phyloP scores from a whole-genome alignment of 2,329 filamentous ascomycete species.

The Samsoniella hepiali region DNA sequence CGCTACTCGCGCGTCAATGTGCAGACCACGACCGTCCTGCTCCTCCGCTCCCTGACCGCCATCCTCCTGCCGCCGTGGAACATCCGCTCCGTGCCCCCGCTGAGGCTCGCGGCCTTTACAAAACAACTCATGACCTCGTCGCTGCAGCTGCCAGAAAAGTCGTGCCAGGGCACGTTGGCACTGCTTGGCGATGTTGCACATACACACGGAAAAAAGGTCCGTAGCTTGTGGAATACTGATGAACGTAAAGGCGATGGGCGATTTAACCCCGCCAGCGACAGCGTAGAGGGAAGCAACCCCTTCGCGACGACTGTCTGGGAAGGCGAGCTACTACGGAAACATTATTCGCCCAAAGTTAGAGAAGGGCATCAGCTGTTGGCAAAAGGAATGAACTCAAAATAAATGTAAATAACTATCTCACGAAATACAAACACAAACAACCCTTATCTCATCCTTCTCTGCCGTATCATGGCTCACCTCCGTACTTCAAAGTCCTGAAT shows the following conservation, averaged over 20 bases:
- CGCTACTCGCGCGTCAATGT: slow-evolving; percentile 72
- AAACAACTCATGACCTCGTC: slow-evolving; percentile 84
- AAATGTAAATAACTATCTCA: slow-evolving; percentile 19
- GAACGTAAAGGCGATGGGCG: slow-evolving; percentile 88
- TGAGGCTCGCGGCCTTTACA: slow-evolving; percentile 84
- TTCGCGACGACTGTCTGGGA: slow-evolving; percentile 93
- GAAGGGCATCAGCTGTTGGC: slow-evolving; percentile 70
- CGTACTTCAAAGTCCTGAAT: not conserved
- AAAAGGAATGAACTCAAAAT: slow-evolving; percentile 52
- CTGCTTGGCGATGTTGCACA: slow-evolving; percentile 76
- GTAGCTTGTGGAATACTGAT: slow-evolving; percentile 89
- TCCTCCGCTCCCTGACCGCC: slow-evolving; percentile 80
- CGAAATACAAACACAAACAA: slow-evolving; percentile 9
- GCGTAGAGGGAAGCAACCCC: slow-evolving; percentile 83
- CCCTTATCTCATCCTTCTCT: not conserved
- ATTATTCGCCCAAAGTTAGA: slow-evolving; percentile 83
- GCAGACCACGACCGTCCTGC: slow-evolving; percentile 87
- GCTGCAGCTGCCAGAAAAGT: slow-evolving; percentile 89
- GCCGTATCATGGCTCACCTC: not conserved
- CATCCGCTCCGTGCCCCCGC: slow-evolving; percentile 71
- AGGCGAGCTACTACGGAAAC: slow-evolving; percentile 76
- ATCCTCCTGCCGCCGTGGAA: slow-evolving; percentile 74
- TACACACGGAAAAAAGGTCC: slow-evolving; percentile 77
- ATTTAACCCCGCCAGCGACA: slow-evolving; percentile 69
- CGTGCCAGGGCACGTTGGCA: slow-evolving; percentile 72